These are phyloP conservation scores for Priceomyces fermenticarens DNA, from an alignment of 805 yeast genomes.

Conservation along the genomic window DNA sequence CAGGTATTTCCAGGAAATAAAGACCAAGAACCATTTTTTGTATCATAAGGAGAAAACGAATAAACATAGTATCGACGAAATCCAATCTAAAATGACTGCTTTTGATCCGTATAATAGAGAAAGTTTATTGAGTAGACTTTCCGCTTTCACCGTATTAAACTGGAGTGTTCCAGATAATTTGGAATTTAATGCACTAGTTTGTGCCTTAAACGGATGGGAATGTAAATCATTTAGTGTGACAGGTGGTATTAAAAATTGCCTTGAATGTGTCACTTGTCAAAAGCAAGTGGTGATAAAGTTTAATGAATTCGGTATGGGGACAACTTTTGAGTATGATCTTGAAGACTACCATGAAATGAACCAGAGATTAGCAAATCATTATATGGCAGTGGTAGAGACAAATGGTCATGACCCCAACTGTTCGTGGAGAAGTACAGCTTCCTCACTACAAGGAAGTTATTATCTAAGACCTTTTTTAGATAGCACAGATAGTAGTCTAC, in stretches of 20 bases:
- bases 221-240: constrained; percentile 31
- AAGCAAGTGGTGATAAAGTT: constrained; percentile 27
- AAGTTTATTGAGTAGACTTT: constrained; percentile 37
- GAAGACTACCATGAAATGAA: constrained; percentile 25
- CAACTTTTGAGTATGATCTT: constrained; percentile 12
- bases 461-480: constrained; percentile 32
- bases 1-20: constrained; percentile 34
- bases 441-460: constrained; percentile 31
- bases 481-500: constrained; percentile 25
- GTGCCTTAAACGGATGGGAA: constrained; percentile 54
- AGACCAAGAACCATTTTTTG: constrained; percentile 32
- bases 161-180: constrained; percentile 37
- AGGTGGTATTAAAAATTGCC: constrained; percentile 24
- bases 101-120: constrained; percentile 39
- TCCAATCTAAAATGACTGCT: constrained; percentile 12
- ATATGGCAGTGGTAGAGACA: constrained; percentile 20
- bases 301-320: constrained; percentile 11
- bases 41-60: constrained; percentile 30
- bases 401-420: constrained; percentile 30
- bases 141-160: constrained; percentile 42
- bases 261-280: constrained; percentile 32
- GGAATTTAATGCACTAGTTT: constrained; percentile 42
- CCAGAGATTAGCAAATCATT: constrained; percentile 18
- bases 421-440: constrained; percentile 35
- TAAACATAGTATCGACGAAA: constrained; percentile 11